phyloP scores from a whole-genome alignment of 805 yeast species.

The Yarrowia yakushimensis region DNA sequence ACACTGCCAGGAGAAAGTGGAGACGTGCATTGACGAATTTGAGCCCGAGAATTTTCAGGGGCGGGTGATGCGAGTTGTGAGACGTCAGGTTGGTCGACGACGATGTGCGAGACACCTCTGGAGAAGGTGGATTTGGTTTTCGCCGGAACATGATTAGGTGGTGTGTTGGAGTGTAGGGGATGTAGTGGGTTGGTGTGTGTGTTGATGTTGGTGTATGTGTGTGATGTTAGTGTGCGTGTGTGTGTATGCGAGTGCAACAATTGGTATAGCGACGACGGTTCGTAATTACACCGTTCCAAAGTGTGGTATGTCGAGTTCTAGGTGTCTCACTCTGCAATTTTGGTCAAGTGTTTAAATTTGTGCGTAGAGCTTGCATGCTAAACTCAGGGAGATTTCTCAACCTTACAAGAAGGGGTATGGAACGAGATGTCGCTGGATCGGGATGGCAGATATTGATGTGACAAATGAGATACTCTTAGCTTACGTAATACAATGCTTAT shows the following conservation, averaged over 20 bases:
- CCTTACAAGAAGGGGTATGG: no score
- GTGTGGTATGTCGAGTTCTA: not conserved
- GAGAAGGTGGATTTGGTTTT: constrained; percentile 9
- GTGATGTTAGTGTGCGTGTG: not conserved
- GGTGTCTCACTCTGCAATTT: not conserved
- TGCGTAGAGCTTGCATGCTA: constrained; percentile 13
- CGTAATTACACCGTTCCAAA: no score
- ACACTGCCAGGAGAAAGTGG: constrained; percentile 70
- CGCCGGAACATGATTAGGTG: not conserved
- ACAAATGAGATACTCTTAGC: no score
- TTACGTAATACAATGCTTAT: no score
- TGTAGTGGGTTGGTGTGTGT: not conserved
- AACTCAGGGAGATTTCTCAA: not conserved
- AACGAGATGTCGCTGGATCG: no score
- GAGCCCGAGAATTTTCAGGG: constrained; percentile 59
- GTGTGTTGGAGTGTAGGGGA: not conserved
- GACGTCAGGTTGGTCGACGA: constrained; percentile 12
- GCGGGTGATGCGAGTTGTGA: constrained; percentile 28
- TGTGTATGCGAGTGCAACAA: no score
- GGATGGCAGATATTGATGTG: no score
- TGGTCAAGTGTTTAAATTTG: constrained; percentile 7
- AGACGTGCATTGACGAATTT: constrained; percentile 70
- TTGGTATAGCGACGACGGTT: no score
- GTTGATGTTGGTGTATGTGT: not conserved
- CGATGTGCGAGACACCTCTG: constrained; percentile 9